A percentile compares a stretch with the other conserved stretches of the same genome.
Conservation (phyloP, 2,329 filamentous ascomycete species). For the Diaporthe sp. region DNA sequence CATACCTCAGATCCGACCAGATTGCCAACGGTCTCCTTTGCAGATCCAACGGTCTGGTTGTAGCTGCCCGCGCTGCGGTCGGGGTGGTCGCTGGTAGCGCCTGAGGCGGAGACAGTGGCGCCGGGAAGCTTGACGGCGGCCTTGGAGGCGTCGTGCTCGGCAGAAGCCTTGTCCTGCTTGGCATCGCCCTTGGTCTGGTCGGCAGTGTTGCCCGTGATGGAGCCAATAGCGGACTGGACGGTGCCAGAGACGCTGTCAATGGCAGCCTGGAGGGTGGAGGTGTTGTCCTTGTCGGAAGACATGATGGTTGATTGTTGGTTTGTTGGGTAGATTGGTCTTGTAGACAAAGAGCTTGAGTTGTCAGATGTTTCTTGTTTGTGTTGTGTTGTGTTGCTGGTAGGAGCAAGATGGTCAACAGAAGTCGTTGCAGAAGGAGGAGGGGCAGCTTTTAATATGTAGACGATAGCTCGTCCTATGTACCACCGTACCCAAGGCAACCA, state of each 20-base stretch:
- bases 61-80: slow-evolving; percentile 80
- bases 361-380: slow-evolving; percentile 28
- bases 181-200: slow-evolving; percentile 75
- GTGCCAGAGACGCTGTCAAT: slow-evolving; percentile 79
- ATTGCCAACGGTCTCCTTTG: slow-evolving; percentile 85
- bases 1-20: slow-evolving; percentile 78
- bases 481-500: neutral
- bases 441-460: slow-evolving; percentile 6
- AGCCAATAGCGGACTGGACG: slow-evolving; percentile 79
- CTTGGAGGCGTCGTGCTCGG: slow-evolving; percentile 81
- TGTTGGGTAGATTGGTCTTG: slow-evolving; percentile 43
- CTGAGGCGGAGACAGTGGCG: slow-evolving; percentile 77
- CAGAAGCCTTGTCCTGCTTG: slow-evolving; percentile 74
- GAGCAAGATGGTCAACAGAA: neutral
- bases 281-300: slow-evolving; percentile 57
- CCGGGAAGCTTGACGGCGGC: slow-evolving; percentile 80
- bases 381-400: slow-evolving; percentile 11
- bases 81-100: slow-evolving; percentile 77
- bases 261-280: slow-evolving; percentile 85
- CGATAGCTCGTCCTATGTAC: neutral
- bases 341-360: neutral
- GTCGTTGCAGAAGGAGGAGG: neutral
- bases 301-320: slow-evolving; percentile 48
- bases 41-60: slow-evolving; percentile 90
- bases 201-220: slow-evolving; percentile 77